These are phyloP conservation scores for Komagataella kurtzmanii DNA, from an alignment of 805 yeast species.

Conservation along the genomic window DNA sequence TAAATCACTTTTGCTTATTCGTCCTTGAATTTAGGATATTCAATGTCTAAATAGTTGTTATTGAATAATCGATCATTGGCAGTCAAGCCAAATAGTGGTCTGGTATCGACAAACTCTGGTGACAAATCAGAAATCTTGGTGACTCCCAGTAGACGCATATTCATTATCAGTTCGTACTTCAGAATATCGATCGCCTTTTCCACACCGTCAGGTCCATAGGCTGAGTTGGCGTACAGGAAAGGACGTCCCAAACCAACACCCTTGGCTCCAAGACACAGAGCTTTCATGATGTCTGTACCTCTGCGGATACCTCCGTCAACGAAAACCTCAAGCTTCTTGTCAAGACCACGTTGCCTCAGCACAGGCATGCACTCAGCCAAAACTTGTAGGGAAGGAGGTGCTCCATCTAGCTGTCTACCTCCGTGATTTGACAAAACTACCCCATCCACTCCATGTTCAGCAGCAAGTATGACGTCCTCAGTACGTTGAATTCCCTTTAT, in stretches of 20 bases:
- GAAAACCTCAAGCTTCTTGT: slow-evolving; percentile 41
- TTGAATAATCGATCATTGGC: slow-evolving; percentile 18
- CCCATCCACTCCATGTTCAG: slow-evolving; percentile 59
- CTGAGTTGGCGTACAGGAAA: slow-evolving; percentile 46
- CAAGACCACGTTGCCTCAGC: slow-evolving; percentile 29
- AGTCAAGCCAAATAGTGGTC: slow-evolving; percentile 18
- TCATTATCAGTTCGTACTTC: slow-evolving; percentile 59
- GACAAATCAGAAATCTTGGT: slow-evolving; percentile 44
- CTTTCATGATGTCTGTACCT: slow-evolving; percentile 55
- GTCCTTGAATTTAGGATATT: slow-evolving; percentile 15
- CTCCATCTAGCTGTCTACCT: slow-evolving; percentile 75
- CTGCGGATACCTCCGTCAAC: slow-evolving; percentile 62
- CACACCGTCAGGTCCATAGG: slow-evolving; percentile 56
- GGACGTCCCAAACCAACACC: slow-evolving; percentile 65
- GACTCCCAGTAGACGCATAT: slow-evolving; percentile 73
- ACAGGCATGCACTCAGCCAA: slow-evolving; percentile 56
- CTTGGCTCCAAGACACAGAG: slow-evolving; percentile 55
- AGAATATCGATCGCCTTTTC: slow-evolving; percentile 45
- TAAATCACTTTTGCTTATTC: slow-evolving; percentile 6
- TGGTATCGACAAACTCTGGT: slow-evolving; percentile 46
- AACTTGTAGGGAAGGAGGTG: slow-evolving; percentile 67
- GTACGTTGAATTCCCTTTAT: slow-evolving; percentile 78
- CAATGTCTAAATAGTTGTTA: slow-evolving; percentile 15
- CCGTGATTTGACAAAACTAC: slow-evolving; percentile 86
- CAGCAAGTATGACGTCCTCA: slow-evolving; percentile 67